Percentiles rank a stretch among this genome's conserved stretches.
phyloP scores from a whole-genome alignment of 2,329 filamentous ascomycete species.

The Xylaria hypoxylon region DNA sequence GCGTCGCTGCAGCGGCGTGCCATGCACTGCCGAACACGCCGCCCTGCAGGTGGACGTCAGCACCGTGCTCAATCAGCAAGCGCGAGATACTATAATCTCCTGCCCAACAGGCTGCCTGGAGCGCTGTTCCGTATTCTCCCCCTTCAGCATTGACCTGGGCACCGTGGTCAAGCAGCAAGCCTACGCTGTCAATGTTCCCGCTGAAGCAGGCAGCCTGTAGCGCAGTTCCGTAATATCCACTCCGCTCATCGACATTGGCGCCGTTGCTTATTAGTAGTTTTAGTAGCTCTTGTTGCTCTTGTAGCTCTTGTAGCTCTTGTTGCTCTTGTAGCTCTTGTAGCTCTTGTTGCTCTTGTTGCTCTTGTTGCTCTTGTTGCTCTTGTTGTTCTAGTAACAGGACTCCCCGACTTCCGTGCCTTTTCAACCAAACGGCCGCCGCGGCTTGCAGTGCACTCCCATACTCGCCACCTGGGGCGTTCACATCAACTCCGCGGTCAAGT shows the following conservation, averaged over 20 bases:
- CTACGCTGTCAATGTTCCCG: not conserved
- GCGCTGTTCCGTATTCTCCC: slow-evolving; percentile 9
- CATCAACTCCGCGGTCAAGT: not conserved
- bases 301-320: no score
- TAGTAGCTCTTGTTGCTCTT: not conserved
- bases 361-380: no score
- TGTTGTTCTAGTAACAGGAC: no score
- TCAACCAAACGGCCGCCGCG: no score
- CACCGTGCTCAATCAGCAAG: slow-evolving; percentile 6
- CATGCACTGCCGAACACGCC: slow-evolving; percentile 1
- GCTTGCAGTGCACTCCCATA: not conserved
- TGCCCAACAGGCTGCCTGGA: slow-evolving; percentile 14
- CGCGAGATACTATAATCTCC: no score
- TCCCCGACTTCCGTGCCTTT: no score
- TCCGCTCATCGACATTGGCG: not conserved
- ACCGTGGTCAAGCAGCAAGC: not conserved
- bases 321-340: no score
- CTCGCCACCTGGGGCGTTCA: not conserved
- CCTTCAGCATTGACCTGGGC: slow-evolving; percentile 4
- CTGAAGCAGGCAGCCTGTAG: not conserved
- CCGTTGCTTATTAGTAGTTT: slow-evolving; percentile 9
- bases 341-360: no score
- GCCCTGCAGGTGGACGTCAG: slow-evolving; percentile 4
- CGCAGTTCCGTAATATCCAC: not conserved
- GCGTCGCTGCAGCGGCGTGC: not conserved